Base-by-base conservation (phyloP, 345 rosid species). In the Linum tenue region DNA sequence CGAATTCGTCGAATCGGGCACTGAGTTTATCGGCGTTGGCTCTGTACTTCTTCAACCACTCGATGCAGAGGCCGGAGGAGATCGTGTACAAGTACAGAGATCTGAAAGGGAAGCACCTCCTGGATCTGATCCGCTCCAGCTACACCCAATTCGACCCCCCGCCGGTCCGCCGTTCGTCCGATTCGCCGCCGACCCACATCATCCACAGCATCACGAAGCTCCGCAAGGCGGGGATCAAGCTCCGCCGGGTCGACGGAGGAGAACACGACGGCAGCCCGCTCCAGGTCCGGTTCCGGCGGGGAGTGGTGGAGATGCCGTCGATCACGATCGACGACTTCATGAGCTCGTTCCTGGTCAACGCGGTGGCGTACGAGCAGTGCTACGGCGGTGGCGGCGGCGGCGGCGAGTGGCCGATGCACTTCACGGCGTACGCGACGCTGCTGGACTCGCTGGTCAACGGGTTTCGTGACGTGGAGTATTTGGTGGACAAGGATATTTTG, bases 281-380 rank as follows among this genome's bases (percentile, higher is more conserved):
- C 37, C 82, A 69, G 40, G 84, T 91, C 5, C 31, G 31, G n/a
- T 88, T 88, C 83, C 65, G 50, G 5, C 53, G 39, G 2, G 97
- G 97, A 0, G 70, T 72, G 39, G 79, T 91, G 39, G 82, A 88
- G 67, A 88, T 88, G 96, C 94, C 97, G 9, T 44, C 75, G 0
- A 79, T 90, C 53, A 79, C 84, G 3, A 64, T 88, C 36, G 97
- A 90, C 56, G 98, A 91, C 42, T 79, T 82, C 71, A 84, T 79
- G 94, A 73, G 82, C 71, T 79, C 90, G 1, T 81, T 91, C 64
- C 70, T 91, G 59, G 68, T 75, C 0, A 91, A 91, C 51, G 86
- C 88, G 43, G 91, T 91, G 59, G 96, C 95, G 0, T 89, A 79
- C 73, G 96, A 91, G 76, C 95, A 91, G 16, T 91, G 92, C 68